Base-by-base conservation (phyloP, 176 grass and related monocot species). In the Cenchrus americanus region DNA sequence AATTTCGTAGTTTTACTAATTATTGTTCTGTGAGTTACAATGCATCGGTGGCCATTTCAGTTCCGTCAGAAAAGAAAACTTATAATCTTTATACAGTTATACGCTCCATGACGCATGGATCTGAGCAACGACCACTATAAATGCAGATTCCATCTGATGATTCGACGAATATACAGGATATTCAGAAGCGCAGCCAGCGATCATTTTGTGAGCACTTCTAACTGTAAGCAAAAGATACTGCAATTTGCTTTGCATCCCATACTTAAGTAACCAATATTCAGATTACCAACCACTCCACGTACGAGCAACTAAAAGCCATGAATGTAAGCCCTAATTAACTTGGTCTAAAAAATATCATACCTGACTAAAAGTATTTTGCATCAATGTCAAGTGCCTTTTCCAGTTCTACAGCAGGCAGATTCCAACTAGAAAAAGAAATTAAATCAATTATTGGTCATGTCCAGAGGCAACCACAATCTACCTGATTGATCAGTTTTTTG, bases 101-200 rank as follows among this genome's bases (percentile, higher is more conserved):
- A 7, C 70, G 54, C 32, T 30, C 14, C 58, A 66, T 49, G 46
- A 18, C 46, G 37, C 48, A 42, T 83, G 41, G 9, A 32, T 50
- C 13, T 12, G 1, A 75, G 69, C 59, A 51, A 66, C 14, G 13
- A 72, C 58, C 19, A 48, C 30, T 68, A 79, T 27, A 57, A 53
- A 74, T 22, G 82, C 43, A 89, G 81, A 89, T 84, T 84, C 82
- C 52, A 52, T 80, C 26, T 23, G 50, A 44, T 22, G 82, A 84
- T 69, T 64, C 46, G 71, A 13, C 1, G 69, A 59, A 34, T 52
- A 32, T 52, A 13, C 69, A 80, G 51, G 14, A 84, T 69, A 89
- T 84, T 80, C 69, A 85, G 78, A 44, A 43, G 49, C 10, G 49
- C 15, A 21, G 11, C 5, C 0, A 69, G 47, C 0, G 1, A 80